Base-by-base conservation (phyloP, 2,329 filamentous ascomycete species). In the Scopulariopsis brevicaulis region DNA sequence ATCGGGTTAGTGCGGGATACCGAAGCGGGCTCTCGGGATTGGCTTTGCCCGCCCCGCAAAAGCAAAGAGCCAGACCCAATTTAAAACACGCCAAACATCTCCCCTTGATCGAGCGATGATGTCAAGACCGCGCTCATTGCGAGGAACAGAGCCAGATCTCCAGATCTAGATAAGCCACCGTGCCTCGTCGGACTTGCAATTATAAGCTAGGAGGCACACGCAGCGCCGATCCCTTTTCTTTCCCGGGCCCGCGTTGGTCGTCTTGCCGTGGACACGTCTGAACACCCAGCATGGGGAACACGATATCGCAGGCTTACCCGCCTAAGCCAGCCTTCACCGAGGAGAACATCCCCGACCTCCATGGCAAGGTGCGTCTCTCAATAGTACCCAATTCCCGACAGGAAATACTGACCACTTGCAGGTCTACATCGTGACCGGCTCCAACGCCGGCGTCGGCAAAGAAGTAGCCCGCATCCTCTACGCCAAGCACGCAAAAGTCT, bases 321-420 rank as follows among this genome's bases (percentile, higher is more conserved):
- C 62, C 62, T 2, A 63, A 61, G 28, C 63, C 65, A 14, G 59
- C 43, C 11, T 64, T 66, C 40, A 65, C 64, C 3, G 62, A 63
- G 43, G 32, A 96, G 69, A 90, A 97, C 66, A 80, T 96, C 24
- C 89, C 91, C 0, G 66, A 70, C 18, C 73, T 70, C 65, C 73
- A 73, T 63, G 70, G 68, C 18, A 69, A 69, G 91, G 87, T 89
- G 68, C 46, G 22, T 11, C 18, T 2, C 55, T 59, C 7, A 24
- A 10, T 50, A 37, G 50, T 20, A 18, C 37, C 52, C 25, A 18
- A n/a, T 4, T 34, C 10, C 14, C 12, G n/a, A 55, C 43, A 59
- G 28, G 28, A 28, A 15, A 40, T 50, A 12, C 51, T 58, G 34
- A 59, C 56, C 54, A 2, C 2, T 43, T 34, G n/a, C 48, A 70